phyloP scores from a whole-genome alignment of 2,329 filamentous ascomycete species.

The Trichoderma afroharzianum region DNA sequence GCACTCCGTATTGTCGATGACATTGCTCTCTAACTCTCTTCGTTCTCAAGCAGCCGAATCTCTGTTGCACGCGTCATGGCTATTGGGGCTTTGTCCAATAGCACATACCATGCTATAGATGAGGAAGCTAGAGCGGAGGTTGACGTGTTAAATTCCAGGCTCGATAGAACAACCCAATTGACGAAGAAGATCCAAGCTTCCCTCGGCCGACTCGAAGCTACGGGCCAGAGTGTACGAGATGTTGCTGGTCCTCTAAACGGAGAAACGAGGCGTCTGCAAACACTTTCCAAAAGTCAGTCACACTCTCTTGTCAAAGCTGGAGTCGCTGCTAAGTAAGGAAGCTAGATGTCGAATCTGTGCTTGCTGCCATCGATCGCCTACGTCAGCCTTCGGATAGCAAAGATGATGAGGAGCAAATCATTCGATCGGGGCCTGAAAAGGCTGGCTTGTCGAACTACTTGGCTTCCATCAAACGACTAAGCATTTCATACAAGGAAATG shows the following conservation, averaged over 20 bases:
- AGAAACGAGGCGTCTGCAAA: slow-evolving; percentile 85
- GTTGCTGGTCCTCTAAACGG: slow-evolving; percentile 89
- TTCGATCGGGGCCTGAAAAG: slow-evolving; percentile 80
- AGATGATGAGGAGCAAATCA: slow-evolving; percentile 85
- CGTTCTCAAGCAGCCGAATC: not conserved
- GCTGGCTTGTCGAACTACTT: slow-evolving; percentile 82
- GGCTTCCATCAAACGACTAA: slow-evolving; percentile 82
- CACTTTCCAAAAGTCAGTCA: slow-evolving; percentile 70
- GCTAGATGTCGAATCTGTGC: slow-evolving; percentile 77
- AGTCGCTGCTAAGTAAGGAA: slow-evolving; percentile 18
- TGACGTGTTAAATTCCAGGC: slow-evolving; percentile 65
- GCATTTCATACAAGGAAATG: slow-evolving; percentile 78
- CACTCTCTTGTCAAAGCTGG: slow-evolving; percentile 16
- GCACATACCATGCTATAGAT: slow-evolving; percentile 51
- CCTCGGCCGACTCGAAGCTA: slow-evolving; percentile 76
- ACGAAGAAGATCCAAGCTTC: slow-evolving; percentile 95
- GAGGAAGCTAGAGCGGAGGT: slow-evolving; percentile 68
- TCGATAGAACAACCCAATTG: slow-evolving; percentile 89
- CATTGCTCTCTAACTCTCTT: not conserved
- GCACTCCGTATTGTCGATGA: not conserved
- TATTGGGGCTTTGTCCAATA: slow-evolving; percentile 40
- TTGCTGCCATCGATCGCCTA: slow-evolving; percentile 82
- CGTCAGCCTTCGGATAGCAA: slow-evolving; percentile 91
- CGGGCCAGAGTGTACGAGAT: slow-evolving; percentile 85
- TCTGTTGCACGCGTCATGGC: slow-evolving; percentile 40